These are phyloP conservation scores for Toxicodendron radicans DNA, from an alignment of 345 rosid species.

Conservation along the genomic window DNA sequence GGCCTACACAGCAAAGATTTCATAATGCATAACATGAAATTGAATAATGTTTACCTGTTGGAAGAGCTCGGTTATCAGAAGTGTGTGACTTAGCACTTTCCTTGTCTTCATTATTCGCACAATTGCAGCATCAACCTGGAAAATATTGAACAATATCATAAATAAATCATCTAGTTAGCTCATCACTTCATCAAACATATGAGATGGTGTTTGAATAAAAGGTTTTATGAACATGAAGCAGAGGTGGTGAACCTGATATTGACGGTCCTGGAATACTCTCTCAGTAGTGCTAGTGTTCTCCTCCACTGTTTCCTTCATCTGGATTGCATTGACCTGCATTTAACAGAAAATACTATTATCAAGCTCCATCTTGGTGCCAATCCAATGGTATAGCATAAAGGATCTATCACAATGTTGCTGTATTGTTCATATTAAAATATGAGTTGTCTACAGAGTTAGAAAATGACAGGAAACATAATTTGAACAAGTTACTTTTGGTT, in stretches of 20 bases:
- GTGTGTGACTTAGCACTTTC: constrained; percentile 96
- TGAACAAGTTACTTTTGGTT: background rate
- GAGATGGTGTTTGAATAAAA: background rate
- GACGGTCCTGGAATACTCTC: constrained; percentile 97
- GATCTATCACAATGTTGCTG: background rate
- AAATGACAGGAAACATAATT: background rate
- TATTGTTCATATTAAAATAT: background rate
- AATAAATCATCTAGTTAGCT: constrained; percentile 5
- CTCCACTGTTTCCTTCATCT: constrained; percentile 99
- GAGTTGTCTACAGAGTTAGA: background rate
- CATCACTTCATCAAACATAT: background rate
- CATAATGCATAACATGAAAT: background rate
- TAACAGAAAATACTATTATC: constrained; percentile 8
- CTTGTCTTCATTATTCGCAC: constrained; percentile 99
- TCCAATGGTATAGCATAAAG: background rate
- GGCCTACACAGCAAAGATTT: background rate
- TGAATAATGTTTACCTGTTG: constrained; percentile 68
- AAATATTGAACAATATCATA: background rate
- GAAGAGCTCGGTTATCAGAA: constrained; percentile 97
- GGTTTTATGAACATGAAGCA: background rate
- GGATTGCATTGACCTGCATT: constrained; percentile 96
- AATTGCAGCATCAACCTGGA: constrained; percentile 96
- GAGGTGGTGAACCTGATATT: constrained; percentile 72
- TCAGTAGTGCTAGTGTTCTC: constrained; percentile 97
- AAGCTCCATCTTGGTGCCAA: background rate